Evolutionary conservation across 2,329 filamentous ascomycete genomes (phyloP).

Genomic region (Rhynchosporium secalis): DNA sequence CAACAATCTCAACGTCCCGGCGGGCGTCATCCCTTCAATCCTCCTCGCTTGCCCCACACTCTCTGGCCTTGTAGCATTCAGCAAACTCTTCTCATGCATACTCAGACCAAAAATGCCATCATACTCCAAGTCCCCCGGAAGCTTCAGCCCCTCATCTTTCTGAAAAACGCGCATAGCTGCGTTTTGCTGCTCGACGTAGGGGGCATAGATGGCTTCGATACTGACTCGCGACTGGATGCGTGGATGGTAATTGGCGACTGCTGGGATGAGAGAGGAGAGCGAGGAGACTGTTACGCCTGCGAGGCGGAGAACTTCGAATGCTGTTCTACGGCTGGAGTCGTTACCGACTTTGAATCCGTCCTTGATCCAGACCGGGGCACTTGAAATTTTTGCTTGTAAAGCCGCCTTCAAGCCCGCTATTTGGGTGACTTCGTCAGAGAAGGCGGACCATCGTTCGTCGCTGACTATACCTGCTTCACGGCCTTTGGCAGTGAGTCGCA

Average conservation of each 20-base stretch:
- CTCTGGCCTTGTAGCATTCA: slow-evolving; percentile 73
- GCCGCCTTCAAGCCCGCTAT: slow-evolving; percentile 64
- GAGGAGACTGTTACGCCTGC: slow-evolving; percentile 58
- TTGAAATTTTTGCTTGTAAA: slow-evolving; percentile 59
- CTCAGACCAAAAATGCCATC: slow-evolving; percentile 71
- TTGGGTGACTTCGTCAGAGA: slow-evolving; percentile 63
- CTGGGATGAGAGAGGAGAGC: slow-evolving; percentile 59
- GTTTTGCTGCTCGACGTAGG: slow-evolving; percentile 76
- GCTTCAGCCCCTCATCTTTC: slow-evolving; percentile 71
- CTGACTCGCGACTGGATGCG: slow-evolving; percentile 68
- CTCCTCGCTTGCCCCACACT: slow-evolving; percentile 85
- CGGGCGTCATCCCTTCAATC: slow-evolving; percentile 75
- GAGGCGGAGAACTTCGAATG: slow-evolving; percentile 76
- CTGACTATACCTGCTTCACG: slow-evolving; percentile 74
- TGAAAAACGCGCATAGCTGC: slow-evolving; percentile 65
- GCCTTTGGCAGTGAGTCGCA: slow-evolving; percentile 78
- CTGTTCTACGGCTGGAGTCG: slow-evolving; percentile 67
- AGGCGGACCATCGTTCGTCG: slow-evolving; percentile 75
- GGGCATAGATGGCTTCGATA: slow-evolving; percentile 83
- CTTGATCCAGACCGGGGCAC: slow-evolving; percentile 65
- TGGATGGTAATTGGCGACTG: slow-evolving; percentile 53
- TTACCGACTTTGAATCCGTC: slow-evolving; percentile 68
- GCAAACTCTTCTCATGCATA: slow-evolving; percentile 71
- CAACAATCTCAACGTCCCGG: slow-evolving; percentile 61
- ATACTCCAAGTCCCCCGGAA: slow-evolving; percentile 80